Base-by-base conservation (phyloP, 805 yeast species). In the Sugiyamaella americana region DNA sequence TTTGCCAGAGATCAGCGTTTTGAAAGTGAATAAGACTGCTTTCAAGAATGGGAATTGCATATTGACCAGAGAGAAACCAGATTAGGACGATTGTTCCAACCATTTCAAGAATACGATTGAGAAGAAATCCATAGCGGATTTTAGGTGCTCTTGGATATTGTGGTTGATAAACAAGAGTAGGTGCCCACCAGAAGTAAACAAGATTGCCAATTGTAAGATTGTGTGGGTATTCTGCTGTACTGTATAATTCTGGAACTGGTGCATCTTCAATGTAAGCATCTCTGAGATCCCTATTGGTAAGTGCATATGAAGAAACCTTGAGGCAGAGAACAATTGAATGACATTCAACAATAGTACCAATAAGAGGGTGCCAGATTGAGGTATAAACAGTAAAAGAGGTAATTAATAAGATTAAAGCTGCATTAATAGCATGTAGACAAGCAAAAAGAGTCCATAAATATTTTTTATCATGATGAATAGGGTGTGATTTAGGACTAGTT, bases 81-180 rank as follows among this genome's bases (percentile, higher is more conserved):
- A 68, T 60, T 10, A 63, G 49, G 5, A 62, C 46, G 3, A 58
- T 41, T n/a, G 60, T 58, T 2, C 63, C 58, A 3, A 62, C 50
- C 45, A 72, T 59, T 49, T 69, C 76, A n/a, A 57, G 50, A 5
- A 66, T 38, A 17, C 71, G 61, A 30, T 64, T 57, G 19, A 63
- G 35, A 26, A 67, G 56, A 43, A 62, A 63, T n/a, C 59, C 55
- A 42, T 59, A 51, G 19, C 71, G 55, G 26, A 65, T 57, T 13
- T 54, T 46, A 1, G 57, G 51, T 5, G 66, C 57, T 17, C 65
- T 57, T 3, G 77, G 77, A 52, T 72, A 72, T 5, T 65, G 71
- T 1, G 77, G 77, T 55, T 72, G 77, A 53, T 72, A 72, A 6
- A 72, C 67, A 42, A 72, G 60, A 3, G 77, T 72, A 1, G 77